phyloP scores from a whole-genome alignment of 2,329 filamentous ascomycete species.

The Beauveria caledonica region DNA sequence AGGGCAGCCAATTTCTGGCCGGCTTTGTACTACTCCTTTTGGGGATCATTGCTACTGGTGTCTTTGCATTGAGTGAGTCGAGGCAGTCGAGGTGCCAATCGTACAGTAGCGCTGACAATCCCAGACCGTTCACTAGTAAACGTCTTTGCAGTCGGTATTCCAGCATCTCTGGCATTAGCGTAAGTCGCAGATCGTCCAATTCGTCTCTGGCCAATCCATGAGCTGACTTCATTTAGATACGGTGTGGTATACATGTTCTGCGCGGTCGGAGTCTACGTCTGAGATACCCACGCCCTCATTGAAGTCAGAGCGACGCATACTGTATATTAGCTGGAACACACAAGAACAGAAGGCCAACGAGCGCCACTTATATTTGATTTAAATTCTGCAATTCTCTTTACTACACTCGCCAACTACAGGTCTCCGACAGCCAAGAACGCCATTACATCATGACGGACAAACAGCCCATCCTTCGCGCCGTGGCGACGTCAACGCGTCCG shows the following conservation, averaged over 20 bases:
- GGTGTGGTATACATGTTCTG: conserved; percentile 98
- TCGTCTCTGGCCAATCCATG: background rate
- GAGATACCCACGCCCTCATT: conserved; percentile 39
- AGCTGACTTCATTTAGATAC: conserved; percentile 49
- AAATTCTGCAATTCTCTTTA: conserved; percentile 11
- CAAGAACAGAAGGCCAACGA: conserved; percentile 24
- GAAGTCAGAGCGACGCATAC: conserved; percentile 20
- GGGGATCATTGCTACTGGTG: conserved; percentile 63
- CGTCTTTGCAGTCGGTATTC: conserved; percentile 69
- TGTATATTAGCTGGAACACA: conserved; percentile 30
- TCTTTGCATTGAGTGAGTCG: conserved; percentile 76
- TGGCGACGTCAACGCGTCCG: conserved; percentile 69
- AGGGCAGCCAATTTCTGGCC: conserved; percentile 75
- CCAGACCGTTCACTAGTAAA: conserved; percentile 75
- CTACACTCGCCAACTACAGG: conserved; percentile 13
- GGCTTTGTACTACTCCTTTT: conserved; percentile 67
- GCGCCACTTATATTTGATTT: conserved; percentile 19
- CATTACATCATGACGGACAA: conserved; percentile 23
- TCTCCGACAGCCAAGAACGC: conserved; percentile 10
- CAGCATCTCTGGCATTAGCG: conserved; percentile 85
- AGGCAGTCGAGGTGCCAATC: background rate
- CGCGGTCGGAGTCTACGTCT: conserved; percentile 97
- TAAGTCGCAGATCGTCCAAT: conserved; percentile 39
- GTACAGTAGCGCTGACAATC: conserved; percentile 8
- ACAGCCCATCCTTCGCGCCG: conserved; percentile 59